Conservation (phyloP, 1,284 basidiomycete species). For the Cryptococcus floricola region DNA sequence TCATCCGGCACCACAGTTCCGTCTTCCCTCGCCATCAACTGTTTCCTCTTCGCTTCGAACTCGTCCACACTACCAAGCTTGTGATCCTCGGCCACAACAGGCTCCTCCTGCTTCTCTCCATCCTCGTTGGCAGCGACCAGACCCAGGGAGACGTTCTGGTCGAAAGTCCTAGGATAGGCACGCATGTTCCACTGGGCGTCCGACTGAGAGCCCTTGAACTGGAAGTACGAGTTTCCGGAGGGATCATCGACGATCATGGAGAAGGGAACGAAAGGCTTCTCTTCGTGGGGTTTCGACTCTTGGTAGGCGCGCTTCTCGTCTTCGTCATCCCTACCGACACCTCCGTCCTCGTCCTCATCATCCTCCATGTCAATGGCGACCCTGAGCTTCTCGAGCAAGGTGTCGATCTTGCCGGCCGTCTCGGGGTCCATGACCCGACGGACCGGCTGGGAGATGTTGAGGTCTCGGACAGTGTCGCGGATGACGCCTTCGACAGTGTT, state of each 20-base stretch:
- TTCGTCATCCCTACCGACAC: constrained; percentile 33
- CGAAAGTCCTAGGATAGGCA: constrained; percentile 73
- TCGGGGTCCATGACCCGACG: constrained; percentile 77
- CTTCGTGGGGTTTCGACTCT: constrained; percentile 46
- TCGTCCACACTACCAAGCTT: constrained; percentile 45
- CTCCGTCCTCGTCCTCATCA: constrained; percentile 55
- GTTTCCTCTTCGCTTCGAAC: constrained; percentile 34
- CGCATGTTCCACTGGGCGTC: constrained; percentile 92
- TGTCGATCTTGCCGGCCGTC: constrained; percentile 73
- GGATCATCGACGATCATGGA: constrained; percentile 89
- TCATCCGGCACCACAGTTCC: constrained; percentile 64
- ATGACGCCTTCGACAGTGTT: constrained; percentile 95
- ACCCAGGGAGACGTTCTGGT: constrained; percentile 82
- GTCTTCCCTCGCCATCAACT: constrained; percentile 27
- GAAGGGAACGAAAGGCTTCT: constrained; percentile 64
- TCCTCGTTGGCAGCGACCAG: constrained; percentile 52
- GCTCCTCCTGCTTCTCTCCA: constrained; percentile 36
- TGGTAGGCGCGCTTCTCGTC: constrained; percentile 28
- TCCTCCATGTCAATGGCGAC: constrained; percentile 66
- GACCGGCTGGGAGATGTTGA: constrained; percentile 78
- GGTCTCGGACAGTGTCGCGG: constrained; percentile 77
- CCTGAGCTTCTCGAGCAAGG: constrained; percentile 64
- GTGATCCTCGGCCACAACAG: constrained; percentile 52
- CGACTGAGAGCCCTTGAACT: constrained; percentile 71
- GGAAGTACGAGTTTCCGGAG: constrained; percentile 89